Evolutionary conservation across 768 basidiomycete species (phyloP).

Genomic region (Russula sp.): DNA sequence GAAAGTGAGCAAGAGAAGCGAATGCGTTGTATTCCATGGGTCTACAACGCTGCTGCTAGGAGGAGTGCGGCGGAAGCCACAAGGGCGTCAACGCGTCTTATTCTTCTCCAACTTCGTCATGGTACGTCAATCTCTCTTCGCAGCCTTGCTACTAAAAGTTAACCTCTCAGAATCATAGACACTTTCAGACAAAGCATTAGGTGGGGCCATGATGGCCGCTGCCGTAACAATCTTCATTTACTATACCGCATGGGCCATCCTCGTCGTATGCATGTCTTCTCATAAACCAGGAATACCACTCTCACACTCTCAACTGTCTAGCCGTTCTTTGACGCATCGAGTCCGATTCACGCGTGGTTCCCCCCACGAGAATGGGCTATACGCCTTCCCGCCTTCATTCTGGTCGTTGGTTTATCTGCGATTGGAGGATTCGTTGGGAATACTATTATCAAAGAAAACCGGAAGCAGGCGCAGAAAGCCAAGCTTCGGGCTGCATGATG

Average conservation of each 20-base stretch:
- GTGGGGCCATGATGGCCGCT: slow-evolving; percentile 71
- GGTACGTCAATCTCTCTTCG: slow-evolving; percentile 1
- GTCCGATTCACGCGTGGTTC: slow-evolving; percentile 71
- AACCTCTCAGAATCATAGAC: slow-evolving; percentile 41
- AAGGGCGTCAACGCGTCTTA: neutral
- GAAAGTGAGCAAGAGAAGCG: slow-evolving; percentile 79
- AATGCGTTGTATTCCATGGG: slow-evolving; percentile 68
- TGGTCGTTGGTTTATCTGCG: slow-evolving; percentile 72
- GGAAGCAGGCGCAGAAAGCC: slow-evolving; percentile 60
- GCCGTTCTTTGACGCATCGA: slow-evolving; percentile 80
- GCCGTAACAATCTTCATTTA: slow-evolving; percentile 77
- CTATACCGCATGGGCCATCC: slow-evolving; percentile 87
- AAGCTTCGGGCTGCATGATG: slow-evolving; percentile 51
- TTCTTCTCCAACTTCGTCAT: slow-evolving; percentile 1
- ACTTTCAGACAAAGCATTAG: slow-evolving; percentile 73
- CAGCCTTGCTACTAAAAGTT: neutral
- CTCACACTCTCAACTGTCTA: slow-evolving; percentile 27
- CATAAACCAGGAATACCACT: slow-evolving; percentile 4
- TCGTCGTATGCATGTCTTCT: slow-evolving; percentile 54
- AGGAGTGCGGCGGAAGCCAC: too few species aligned
- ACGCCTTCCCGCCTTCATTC: slow-evolving; percentile 74
- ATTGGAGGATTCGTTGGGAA: slow-evolving; percentile 77
- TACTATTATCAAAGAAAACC: slow-evolving; percentile 70
- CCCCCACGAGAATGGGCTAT: slow-evolving; percentile 92
- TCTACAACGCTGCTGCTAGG: neutral